phyloP scores from a whole-genome alignment of 2,329 filamentous ascomycete genomes.

The Rutstroemia sydowiana region DNA sequence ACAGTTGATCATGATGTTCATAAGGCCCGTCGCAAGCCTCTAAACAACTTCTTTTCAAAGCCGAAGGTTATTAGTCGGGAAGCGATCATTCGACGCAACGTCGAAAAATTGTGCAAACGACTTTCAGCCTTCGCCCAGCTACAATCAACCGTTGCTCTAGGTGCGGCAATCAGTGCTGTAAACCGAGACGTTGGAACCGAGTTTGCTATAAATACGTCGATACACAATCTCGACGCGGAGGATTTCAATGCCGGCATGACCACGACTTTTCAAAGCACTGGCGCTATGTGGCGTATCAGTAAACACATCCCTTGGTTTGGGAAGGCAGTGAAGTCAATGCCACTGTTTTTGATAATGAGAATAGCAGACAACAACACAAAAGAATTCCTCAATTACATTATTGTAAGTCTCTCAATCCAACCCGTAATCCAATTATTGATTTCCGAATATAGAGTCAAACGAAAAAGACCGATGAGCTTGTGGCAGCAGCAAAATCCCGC shows the following conservation, averaged over 20 bases:
- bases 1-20: conserved; percentile 1
- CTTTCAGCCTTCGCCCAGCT: no score
- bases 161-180: neutral
- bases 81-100: neutral
- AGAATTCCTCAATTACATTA: no score
- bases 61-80: conserved; percentile 15
- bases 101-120: conserved; percentile 2
- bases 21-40: conserved; percentile 8
- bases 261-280: neutral
- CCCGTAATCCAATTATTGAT: no score
- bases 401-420: no score
- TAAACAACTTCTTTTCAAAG: conserved; percentile 28
- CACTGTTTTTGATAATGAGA: no score
- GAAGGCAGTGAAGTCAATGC: no score
- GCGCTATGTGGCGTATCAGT: neutral
- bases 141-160: no score
- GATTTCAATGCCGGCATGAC: conserved; percentile 8
- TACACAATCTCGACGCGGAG: conserved; percentile 4
- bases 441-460: no score
- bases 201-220: conserved; percentile 1
- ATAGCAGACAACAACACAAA: no score
- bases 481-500: no score
- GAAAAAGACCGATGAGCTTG: no score
- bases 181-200: conserved; percentile 1
- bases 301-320: no score